Base-by-base conservation (phyloP, 1,284 basidiomycete species). In the Melampsora larici-populina region DNA sequence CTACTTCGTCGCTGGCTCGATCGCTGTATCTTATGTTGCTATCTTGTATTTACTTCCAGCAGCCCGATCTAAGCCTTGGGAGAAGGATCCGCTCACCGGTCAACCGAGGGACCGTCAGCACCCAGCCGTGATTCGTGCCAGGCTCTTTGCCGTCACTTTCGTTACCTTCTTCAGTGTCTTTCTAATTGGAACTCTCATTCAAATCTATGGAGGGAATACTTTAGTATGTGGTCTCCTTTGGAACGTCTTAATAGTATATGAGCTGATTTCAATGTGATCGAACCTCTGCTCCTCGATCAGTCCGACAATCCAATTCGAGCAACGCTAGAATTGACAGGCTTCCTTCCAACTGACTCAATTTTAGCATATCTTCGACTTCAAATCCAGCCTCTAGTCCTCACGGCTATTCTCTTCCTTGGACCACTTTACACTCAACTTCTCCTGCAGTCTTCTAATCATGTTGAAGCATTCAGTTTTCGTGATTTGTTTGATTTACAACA, bases 341-440 rank as follows among this genome's bases (percentile, higher is more conserved):
- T 67, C 62, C 15, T 36, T 73, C 43, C 58, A 65, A 68, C 24
- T 73, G 0, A 80, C 79, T 11, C 78, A 79, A 0, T 72, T 80
- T n/a, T 60, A 80, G 58, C 80, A 79, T 3, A 80, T 79, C 13
- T 70, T 68, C 68, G 73, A 48, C 31, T 69, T 24, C 29, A 78
- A 46, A 48, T 80, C 70, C 67, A 78, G 79, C 55, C 80, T 4
- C 62, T 82, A 80, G 83, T 92, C 13, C 86, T 97, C 40, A 90
- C 91, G 0, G 91, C 92, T 0, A 80, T 89, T 1, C 87, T 98
- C n/a, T 96, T 92, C 83, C 83, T 89, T 3, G 96, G 96, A 0
- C 93, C 94, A 0, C 84, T 98, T 0, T 92, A 91, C 81, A 88
- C 87, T 6, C 85, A 82, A 18, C 90, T 85, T 79, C 85, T 94